Evolutionary conservation across 345 rosid genomes (phyloP).

Genomic region (Mangifera indica): DNA sequence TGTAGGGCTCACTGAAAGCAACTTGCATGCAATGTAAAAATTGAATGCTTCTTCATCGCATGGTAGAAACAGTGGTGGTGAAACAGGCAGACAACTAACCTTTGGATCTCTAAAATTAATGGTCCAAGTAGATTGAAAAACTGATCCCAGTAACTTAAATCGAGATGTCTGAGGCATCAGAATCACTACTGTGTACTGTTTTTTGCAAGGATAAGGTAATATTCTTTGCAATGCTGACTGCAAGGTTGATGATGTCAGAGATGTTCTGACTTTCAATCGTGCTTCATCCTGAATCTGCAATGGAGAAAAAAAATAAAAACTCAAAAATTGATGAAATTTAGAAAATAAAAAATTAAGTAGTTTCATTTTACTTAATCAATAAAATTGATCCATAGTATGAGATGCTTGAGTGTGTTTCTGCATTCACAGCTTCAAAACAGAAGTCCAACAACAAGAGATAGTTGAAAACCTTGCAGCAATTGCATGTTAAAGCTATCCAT

Average conservation of each 20-base stretch:
- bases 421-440: neutral
- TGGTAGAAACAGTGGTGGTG: neutral
- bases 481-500: neutral
- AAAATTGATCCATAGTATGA: neutral
- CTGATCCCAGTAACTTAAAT: constrained; percentile 43
- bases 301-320: constrained; percentile 15
- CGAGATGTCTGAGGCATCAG: constrained; percentile 69
- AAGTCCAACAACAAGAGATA: neutral
- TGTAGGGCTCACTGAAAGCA: neutral
- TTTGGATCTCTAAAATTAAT: constrained; percentile 44
- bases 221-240: constrained; percentile 62
- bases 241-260: constrained; percentile 51
- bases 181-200: constrained; percentile 74
- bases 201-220: constrained; percentile 72
- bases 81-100: constrained; percentile 43
- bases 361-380: neutral
- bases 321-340: neutral
- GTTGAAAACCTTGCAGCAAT: neutral
- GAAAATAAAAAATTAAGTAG: neutral
- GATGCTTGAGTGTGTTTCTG: constrained; percentile 3
- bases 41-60: neutral
- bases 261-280: constrained; percentile 60
- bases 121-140: constrained; percentile 30
- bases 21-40: neutral
- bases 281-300: constrained; percentile 73